phyloP scores from a whole-genome alignment of 345 rosid species.

The Gynandropsis gynandra region DNA sequence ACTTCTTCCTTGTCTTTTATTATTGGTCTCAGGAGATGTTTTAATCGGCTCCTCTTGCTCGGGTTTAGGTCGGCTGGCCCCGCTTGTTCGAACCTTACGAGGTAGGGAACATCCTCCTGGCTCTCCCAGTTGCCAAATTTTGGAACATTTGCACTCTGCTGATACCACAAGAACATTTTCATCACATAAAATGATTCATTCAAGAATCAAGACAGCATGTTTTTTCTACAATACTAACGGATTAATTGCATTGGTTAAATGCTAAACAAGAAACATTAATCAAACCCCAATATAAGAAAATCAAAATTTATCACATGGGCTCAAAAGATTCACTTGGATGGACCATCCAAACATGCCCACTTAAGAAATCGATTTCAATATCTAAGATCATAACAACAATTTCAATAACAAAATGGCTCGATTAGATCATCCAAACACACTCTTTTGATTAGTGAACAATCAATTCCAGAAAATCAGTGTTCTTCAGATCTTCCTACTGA shows the following conservation, averaged over 20 bases:
- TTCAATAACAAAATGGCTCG: too few relatives aligned
- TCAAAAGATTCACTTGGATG: not conserved
- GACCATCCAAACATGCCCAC: too few relatives aligned
- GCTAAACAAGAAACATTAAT: not conserved
- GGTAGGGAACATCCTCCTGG: constrained; percentile 77
- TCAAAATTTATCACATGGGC: not conserved
- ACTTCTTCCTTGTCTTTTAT: constrained; percentile 38
- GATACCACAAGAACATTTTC: constrained; percentile 16
- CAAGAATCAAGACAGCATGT: not conserved
- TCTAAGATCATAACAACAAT: too few relatives aligned
- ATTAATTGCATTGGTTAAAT: not conserved
- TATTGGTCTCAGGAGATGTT: constrained; percentile 33
- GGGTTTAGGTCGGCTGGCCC: constrained; percentile 35
- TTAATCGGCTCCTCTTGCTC: constrained; percentile 39
- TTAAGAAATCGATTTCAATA: too few relatives aligned
- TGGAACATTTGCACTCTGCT: constrained; percentile 74
- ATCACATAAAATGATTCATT: constrained; percentile 11
- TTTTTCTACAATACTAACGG: not conserved
- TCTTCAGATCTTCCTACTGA: too few relatives aligned
- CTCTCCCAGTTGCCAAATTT: constrained; percentile 88
- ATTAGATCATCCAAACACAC: too few relatives aligned
- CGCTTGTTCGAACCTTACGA: constrained; percentile 49
- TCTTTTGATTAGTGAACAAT: too few relatives aligned
- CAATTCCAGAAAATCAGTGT: too few relatives aligned
- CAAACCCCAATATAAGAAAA: not conserved